These are phyloP conservation scores for Silene noctiflora DNA, from an alignment of 179 eudicot genomes.

Conservation along the genomic window DNA sequence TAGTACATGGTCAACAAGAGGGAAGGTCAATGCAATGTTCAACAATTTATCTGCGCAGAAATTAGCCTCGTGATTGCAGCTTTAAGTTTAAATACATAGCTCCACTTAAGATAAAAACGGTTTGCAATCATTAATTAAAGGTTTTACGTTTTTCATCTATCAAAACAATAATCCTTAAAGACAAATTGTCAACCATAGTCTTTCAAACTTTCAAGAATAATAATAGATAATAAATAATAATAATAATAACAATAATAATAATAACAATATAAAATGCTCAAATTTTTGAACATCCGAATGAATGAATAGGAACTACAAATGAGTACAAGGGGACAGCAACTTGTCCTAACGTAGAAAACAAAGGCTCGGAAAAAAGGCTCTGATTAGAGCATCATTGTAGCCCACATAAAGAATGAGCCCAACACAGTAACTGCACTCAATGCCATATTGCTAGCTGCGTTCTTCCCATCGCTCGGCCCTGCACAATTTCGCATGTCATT, in stretches of 20 bases:
- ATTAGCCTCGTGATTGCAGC: no score
- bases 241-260: not conserved
- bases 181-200: no score
- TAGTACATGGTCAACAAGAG: no score
- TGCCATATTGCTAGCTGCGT: not conserved
- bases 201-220: not conserved
- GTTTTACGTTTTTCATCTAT: no score
- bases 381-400: conserved; percentile 14
- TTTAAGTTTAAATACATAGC: no score
- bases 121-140: no score
- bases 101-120: no score
- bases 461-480: not conserved
- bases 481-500: not conserved
- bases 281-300: not conserved
- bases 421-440: conserved; percentile 12
- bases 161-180: no score
- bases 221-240: no score
- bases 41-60: no score
- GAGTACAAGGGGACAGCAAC: not conserved
- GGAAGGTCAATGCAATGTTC: no score
- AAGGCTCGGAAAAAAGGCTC: not conserved
- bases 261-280: not conserved
- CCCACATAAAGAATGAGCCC: conserved; percentile 13
- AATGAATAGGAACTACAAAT: conserved; percentile 3
- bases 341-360: not conserved